A percentile compares a stretch with the other conserved stretches of the same genome.
These are phyloP conservation scores for Vitis hybrid DNA, from an alignment of 177 flowering plant genomes.

Conservation along the genomic window DNA sequence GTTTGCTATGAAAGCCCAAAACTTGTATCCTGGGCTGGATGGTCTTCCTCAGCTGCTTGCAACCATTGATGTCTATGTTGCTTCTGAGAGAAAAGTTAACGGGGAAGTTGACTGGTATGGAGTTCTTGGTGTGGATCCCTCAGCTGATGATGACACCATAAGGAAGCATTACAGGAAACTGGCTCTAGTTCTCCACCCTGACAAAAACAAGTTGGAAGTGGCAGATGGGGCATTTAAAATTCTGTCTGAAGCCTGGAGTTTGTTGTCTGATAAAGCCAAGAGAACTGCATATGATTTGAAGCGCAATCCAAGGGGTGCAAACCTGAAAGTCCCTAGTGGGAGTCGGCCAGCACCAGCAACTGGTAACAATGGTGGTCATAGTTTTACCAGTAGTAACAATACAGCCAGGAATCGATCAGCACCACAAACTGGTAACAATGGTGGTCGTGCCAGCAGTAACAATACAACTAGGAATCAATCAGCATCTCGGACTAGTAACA, in stretches of 20 bases:
- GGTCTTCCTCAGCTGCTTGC: conserved; percentile 43
- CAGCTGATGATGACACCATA: conserved; percentile 34
- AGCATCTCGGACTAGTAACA: conserved; percentile 5
- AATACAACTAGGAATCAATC: neutral
- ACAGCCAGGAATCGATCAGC: neutral
- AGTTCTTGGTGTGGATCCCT: conserved; percentile 47
- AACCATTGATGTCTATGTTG: conserved; percentile 33
- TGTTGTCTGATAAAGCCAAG: conserved; percentile 33
- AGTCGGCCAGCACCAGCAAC: conserved; percentile 1
- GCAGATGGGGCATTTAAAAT: conserved; percentile 54
- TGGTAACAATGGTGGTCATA: conserved; percentile 11
- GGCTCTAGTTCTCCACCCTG: conserved; percentile 53
- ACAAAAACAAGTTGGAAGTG: conserved; percentile 45
- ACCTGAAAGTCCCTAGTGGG: conserved; percentile 3
- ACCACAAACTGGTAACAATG: conserved; percentile 9
- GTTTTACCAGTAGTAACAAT: no score
- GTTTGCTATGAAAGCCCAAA: conserved; percentile 45
- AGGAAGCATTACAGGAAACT: conserved; percentile 34
- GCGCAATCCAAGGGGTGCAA: conserved; percentile 9
- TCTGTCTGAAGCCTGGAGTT: conserved; percentile 49
- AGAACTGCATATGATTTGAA: conserved; percentile 34
- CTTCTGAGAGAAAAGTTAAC: conserved; percentile 30
- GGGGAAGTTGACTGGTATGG: conserved; percentile 49
- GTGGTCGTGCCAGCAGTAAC: conserved; percentile 1
- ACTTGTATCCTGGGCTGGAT: conserved; percentile 42